Conservation (phyloP, 2,329 filamentous ascomycete species). For the Aaosphaeria arxii region DNA sequence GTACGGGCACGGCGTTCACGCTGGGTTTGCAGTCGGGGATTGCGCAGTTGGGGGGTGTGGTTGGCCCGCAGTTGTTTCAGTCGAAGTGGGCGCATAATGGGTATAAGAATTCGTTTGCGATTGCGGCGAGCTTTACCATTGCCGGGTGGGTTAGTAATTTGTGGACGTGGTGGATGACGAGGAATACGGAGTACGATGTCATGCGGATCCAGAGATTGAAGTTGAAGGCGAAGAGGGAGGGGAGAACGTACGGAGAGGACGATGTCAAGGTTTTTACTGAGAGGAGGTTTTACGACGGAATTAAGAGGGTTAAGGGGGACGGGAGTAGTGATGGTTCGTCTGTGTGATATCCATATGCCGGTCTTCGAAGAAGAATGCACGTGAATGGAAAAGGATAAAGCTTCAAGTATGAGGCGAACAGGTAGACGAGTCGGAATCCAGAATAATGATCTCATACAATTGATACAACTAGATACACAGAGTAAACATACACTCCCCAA, state of each 20-base stretch:
- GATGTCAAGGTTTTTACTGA: conserved; percentile 17
- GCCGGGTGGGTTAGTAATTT: conserved; percentile 35
- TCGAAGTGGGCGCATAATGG: conserved; percentile 41
- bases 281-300: conserved; percentile 11
- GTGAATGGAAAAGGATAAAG: too few species aligned
- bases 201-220: conserved; percentile 16
- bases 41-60: conserved; percentile 46
- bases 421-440: too few species aligned
- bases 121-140: conserved; percentile 37
- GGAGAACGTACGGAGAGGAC: conserved; percentile 9
- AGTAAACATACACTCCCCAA: too few species aligned
- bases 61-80: conserved; percentile 46
- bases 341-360: too few species aligned
- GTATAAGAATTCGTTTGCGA: conserved; percentile 38
- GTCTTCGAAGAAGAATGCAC: too few species aligned
- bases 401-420: too few species aligned
- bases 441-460: too few species aligned
- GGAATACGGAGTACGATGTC: conserved; percentile 41
- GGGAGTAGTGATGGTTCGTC: neutral
- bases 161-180: conserved; percentile 44
- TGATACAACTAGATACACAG: too few species aligned
- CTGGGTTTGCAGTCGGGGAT: conserved; percentile 44
- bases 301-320: neutral
- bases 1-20: conserved; percentile 46
- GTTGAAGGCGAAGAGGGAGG: conserved; percentile 14